These are phyloP conservation scores for Pezicula rhizophila DNA, from an alignment of 2,329 filamentous ascomycete genomes.

Conservation along the genomic window DNA sequence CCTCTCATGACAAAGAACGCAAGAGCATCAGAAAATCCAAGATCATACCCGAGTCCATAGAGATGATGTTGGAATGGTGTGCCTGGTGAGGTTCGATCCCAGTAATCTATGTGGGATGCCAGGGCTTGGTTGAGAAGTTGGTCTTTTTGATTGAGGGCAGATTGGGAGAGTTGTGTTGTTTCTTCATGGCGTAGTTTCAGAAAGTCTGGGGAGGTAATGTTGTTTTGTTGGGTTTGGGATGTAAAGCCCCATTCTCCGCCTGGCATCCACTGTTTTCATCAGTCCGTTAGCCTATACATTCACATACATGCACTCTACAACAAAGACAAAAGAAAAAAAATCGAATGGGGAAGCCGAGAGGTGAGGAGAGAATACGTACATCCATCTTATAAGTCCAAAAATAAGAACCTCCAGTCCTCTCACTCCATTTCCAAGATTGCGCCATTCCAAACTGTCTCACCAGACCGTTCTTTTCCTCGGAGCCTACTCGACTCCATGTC, in stretches of 20 bases:
- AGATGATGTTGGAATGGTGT: constrained; percentile 45
- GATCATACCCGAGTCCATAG: constrained; percentile 48
- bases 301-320: background rate
- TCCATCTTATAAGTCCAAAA: constrained; percentile 57
- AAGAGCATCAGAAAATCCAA: constrained; percentile 49
- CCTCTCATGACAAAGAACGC: constrained; percentile 41
- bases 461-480: constrained; percentile 36
- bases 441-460: constrained; percentile 40
- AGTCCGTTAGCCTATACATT: background rate
- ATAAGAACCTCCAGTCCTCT: constrained; percentile 44
- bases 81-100: constrained; percentile 38
- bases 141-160: constrained; percentile 32
- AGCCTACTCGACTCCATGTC: constrained; percentile 40
- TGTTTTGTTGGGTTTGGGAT: constrained; percentile 40
- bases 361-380: background rate
- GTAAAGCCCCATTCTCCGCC: constrained; percentile 56
- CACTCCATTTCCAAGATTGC: constrained; percentile 41
- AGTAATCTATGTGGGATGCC: constrained; percentile 41
- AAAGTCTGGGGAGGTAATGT: constrained; percentile 34
- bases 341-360: background rate
- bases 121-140: constrained; percentile 32
- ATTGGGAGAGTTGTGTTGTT: constrained; percentile 29
- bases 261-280: constrained; percentile 40
- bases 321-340: background rate
- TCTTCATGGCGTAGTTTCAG: constrained; percentile 32